phyloP scores from a whole-genome alignment of 805 yeast genomes.

The Torulaspora indica region DNA sequence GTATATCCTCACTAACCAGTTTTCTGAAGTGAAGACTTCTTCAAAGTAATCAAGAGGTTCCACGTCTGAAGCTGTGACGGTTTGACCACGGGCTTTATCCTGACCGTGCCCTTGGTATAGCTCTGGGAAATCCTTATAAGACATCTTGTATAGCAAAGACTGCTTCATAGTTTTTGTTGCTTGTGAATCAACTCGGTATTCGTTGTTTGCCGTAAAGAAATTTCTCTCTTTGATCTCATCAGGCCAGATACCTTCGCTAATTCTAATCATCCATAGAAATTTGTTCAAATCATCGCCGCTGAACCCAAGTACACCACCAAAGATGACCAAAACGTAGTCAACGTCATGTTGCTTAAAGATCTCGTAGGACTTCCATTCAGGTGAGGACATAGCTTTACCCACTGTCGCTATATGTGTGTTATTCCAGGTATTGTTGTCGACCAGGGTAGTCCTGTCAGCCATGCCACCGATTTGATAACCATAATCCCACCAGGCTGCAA shows the following conservation, averaged over 20 bases:
- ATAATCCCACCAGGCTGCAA: slow-evolving; percentile 99
- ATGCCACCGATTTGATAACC: slow-evolving; percentile 99
- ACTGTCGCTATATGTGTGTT: slow-evolving; percentile 99
- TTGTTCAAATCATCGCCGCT: slow-evolving; percentile 96
- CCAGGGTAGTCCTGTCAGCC: slow-evolving; percentile 98
- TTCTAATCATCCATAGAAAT: slow-evolving; percentile 97
- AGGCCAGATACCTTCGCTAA: slow-evolving; percentile 99
- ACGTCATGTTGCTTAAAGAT: slow-evolving; percentile 88
- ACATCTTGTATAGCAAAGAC: slow-evolving; percentile 91
- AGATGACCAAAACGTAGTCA: slow-evolving; percentile 86
- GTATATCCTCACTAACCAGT: slow-evolving; percentile 94
- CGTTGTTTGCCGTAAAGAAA: slow-evolving; percentile 80
- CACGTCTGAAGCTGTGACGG: slow-evolving; percentile 48
- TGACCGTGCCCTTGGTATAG: slow-evolving; percentile 53
- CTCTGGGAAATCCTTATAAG: slow-evolving; percentile 80
- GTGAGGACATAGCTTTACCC: slow-evolving; percentile 93
- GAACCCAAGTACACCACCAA: slow-evolving; percentile 91
- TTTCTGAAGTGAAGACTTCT: slow-evolving; percentile 91
- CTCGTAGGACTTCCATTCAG: slow-evolving; percentile 83
- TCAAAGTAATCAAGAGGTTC: slow-evolving; percentile 70
- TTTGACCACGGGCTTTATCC: slow-evolving; percentile 88
- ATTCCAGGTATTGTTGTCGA: slow-evolving; percentile 98
- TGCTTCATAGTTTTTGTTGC: slow-evolving; percentile 85
- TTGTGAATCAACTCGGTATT: slow-evolving; percentile 74
- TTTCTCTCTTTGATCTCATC: slow-evolving; percentile 88